Evolutionary conservation across 1,284 basidiomycete species (phyloP).

Genomic region (Leccinum pachyderme): DNA sequence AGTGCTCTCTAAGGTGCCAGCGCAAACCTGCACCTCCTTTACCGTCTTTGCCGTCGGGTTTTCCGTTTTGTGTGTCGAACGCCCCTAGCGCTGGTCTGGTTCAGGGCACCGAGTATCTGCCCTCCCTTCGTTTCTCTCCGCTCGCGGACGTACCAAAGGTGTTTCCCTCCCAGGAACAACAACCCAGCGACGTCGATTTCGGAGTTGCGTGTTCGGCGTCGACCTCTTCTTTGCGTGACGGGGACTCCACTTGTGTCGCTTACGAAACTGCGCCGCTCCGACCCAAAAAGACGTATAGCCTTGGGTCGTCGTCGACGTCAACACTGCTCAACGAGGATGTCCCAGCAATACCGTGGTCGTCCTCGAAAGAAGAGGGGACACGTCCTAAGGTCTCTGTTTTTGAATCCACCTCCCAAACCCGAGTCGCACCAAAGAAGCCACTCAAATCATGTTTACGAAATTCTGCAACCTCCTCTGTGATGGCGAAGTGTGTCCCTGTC

Average conservation of each 20-base stretch:
- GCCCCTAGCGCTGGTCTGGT: not conserved
- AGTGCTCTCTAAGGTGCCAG: constrained; percentile 9
- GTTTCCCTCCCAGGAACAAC: constrained; percentile 4
- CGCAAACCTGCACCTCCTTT: constrained; percentile 20
- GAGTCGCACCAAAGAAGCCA: constrained; percentile 4
- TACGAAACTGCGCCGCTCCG: not conserved
- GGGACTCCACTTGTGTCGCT: not conserved
- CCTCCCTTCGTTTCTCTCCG: constrained; percentile 23
- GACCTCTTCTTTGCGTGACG: not conserved
- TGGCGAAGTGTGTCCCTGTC: too few species aligned
- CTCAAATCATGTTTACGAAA: constrained; percentile 15
- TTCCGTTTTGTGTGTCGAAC: constrained; percentile 5
- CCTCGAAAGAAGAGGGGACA: not conserved
- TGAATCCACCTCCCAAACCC: not conserved
- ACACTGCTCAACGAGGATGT: not conserved
- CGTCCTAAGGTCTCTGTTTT: not conserved
- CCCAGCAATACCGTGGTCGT: not conserved
- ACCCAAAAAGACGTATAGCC: constrained; percentile 3
- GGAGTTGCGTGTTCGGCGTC: not conserved
- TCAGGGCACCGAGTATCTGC: constrained; percentile 6
- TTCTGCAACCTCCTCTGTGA: not conserved
- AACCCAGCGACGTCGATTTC: not conserved
- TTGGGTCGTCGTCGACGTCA: constrained; percentile 3
- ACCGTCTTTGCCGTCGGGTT: constrained; percentile 20
- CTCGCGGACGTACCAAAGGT: constrained; percentile 7